Evolutionary conservation across 805 yeast species (phyloP).

Genomic region (Peterozyma xylosa): DNA sequence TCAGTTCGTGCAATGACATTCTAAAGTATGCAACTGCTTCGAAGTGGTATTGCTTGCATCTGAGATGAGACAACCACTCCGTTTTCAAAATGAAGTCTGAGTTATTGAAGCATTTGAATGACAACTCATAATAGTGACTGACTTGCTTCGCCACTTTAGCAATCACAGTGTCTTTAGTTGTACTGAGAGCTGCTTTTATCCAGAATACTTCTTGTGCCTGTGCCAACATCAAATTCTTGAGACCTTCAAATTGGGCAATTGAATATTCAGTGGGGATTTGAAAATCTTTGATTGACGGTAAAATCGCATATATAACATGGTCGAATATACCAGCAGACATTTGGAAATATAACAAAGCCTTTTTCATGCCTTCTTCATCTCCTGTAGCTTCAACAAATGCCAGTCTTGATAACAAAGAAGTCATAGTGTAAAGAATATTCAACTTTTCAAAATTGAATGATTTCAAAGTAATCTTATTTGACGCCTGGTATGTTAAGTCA

Average conservation of each 20-base stretch:
- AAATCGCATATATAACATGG: slow-evolving; percentile 18
- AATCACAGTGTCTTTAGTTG: slow-evolving; percentile 50
- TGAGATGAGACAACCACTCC: slow-evolving; percentile 60
- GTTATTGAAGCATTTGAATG: slow-evolving; percentile 33
- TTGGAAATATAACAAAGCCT: slow-evolving; percentile 60
- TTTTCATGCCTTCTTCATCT: slow-evolving; percentile 49
- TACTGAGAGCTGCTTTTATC: slow-evolving; percentile 54
- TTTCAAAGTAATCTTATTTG: slow-evolving; percentile 34
- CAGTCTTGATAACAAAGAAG: slow-evolving; percentile 49
- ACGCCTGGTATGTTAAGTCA: slow-evolving; percentile 41
- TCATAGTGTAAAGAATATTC: slow-evolving; percentile 65
- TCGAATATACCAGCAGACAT: slow-evolving; percentile 63
- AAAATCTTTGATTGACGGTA: slow-evolving; percentile 13
- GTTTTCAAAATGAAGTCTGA: slow-evolving; percentile 41
- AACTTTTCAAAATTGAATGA: slow-evolving; percentile 54
- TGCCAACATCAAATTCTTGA: slow-evolving; percentile 54
- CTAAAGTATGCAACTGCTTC: slow-evolving; percentile 65
- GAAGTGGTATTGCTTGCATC: slow-evolving; percentile 58
- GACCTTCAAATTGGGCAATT: slow-evolving; percentile 37
- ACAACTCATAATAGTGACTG: slow-evolving; percentile 43
- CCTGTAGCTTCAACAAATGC: slow-evolving; percentile 39
- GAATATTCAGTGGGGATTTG: slow-evolving; percentile 38
- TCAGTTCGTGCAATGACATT: slow-evolving; percentile 40
- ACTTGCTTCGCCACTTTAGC: slow-evolving; percentile 62
- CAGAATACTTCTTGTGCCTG: slow-evolving; percentile 87